phyloP scores from a whole-genome alignment of 306 rosid species.

The Calophaca sinica region DNA sequence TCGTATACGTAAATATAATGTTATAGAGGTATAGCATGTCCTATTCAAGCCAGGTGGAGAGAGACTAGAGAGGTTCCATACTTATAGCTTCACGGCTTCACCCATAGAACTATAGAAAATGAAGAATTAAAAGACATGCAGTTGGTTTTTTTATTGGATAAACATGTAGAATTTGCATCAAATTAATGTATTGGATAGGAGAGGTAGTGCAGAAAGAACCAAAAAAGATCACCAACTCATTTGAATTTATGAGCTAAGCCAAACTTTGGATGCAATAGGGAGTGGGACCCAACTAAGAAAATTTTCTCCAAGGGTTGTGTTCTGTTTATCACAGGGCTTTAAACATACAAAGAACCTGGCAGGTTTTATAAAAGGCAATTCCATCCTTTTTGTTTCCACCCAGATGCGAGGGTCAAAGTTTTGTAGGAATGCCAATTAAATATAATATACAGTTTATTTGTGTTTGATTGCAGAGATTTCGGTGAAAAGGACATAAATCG shows the following conservation, averaged over 20 bases:
- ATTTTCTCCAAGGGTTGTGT: constrained; percentile 9
- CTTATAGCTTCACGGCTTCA: constrained; percentile 22
- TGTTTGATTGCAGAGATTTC: constrained; percentile 67
- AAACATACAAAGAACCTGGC: constrained; percentile 75
- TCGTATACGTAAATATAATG: constrained; percentile 16
- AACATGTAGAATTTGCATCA: constrained; percentile 30
- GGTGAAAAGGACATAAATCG: constrained; percentile 71
- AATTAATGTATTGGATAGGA: constrained; percentile 30
- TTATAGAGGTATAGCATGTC: constrained; percentile 2
- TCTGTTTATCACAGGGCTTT: constrained; percentile 18
- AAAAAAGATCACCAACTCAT: constrained; percentile 65
- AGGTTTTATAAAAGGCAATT: constrained; percentile 59
- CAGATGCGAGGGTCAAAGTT: constrained; percentile 67
- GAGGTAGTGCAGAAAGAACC: constrained; percentile 46
- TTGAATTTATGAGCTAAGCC: constrained; percentile 70
- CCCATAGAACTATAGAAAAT: constrained; percentile 35
- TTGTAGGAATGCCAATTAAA: constrained; percentile 49
- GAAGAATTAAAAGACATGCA: not conserved
- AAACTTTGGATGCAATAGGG: constrained; percentile 57
- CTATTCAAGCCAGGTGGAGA: constrained; percentile 21
- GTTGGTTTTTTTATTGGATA: no score
- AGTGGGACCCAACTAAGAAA: constrained; percentile 62
- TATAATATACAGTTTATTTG: constrained; percentile 47
- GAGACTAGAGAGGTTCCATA: constrained; percentile 22
- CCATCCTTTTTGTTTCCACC: constrained; percentile 59